Evolutionary conservation across 2,329 filamentous ascomycete species (phyloP).

Genomic region (Fonsecaea multimorphosa): DNA sequence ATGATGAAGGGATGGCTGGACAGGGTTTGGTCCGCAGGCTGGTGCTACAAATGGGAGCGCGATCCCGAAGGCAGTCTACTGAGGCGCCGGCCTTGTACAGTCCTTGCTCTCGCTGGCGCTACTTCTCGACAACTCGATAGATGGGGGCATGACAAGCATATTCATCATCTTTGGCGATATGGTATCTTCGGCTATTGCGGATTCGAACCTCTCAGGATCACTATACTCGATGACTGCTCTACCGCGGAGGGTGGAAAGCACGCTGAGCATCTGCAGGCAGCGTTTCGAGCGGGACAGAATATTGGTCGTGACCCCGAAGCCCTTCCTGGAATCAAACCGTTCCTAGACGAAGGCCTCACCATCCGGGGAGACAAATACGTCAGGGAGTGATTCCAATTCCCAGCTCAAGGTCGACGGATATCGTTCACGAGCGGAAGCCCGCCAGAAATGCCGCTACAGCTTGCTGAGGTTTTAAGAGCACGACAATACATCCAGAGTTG

Average conservation of each 20-base stretch:
- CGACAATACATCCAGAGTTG: too few relatives aligned
- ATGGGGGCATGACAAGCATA: slow-evolving; percentile 24
- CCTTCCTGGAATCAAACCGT: slow-evolving; percentile 17
- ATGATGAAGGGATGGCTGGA: slow-evolving; percentile 26
- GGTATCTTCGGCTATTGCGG: slow-evolving; percentile 25
- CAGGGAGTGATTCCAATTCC: background rate
- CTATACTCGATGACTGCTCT: slow-evolving; percentile 19
- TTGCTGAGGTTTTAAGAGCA: too few relatives aligned
- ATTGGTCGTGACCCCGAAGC: slow-evolving; percentile 20
- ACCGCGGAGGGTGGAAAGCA: slow-evolving; percentile 15
- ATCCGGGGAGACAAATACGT: slow-evolving; percentile 16
- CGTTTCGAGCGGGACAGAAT: slow-evolving; percentile 15
- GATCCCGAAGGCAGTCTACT: slow-evolving; percentile 21
- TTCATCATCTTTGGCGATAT: slow-evolving; percentile 24
- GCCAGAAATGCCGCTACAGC: background rate
- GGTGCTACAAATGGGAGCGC: slow-evolving; percentile 21
- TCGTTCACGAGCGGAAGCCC: background rate
- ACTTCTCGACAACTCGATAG: slow-evolving; percentile 16
- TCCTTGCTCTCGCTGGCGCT: slow-evolving; percentile 20
- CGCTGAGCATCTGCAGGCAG: slow-evolving; percentile 11
- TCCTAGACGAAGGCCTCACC: slow-evolving; percentile 18
- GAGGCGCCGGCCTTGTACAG: slow-evolving; percentile 14
- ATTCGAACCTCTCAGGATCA: slow-evolving; percentile 25
- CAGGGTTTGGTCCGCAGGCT: slow-evolving; percentile 21
- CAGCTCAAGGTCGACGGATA: background rate